phyloP scores from a whole-genome alignment of 129 eudicot species.

The Centaurea solstitialis region DNA sequence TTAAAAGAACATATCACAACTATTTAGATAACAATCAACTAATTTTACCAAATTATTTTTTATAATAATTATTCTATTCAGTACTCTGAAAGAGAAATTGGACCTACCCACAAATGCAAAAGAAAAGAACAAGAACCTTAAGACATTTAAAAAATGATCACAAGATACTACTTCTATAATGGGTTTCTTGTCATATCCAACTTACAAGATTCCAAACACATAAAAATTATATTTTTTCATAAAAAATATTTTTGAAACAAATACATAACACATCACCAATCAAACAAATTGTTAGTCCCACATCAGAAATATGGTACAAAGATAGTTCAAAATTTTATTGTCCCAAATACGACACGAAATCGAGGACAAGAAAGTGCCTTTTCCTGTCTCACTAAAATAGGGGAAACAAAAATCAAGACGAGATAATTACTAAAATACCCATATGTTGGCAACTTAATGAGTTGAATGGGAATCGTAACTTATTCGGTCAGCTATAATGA shows the following conservation, averaged over 20 bases:
- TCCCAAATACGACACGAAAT: not conserved
- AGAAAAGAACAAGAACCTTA: not conserved
- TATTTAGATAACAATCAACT: not conserved
- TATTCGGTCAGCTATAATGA: no score
- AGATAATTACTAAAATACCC: no score
- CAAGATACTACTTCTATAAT: slow-evolving; percentile 2
- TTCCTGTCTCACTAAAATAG: not conserved
- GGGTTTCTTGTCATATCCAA: slow-evolving; percentile 30
- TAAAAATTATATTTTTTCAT: not conserved
- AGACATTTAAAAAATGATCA: not conserved
- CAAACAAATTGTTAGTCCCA: no score
- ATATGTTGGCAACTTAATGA: no score
- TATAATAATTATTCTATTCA: not conserved
- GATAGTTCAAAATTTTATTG: not conserved
- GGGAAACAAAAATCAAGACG: not conserved
- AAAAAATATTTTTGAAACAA: not conserved
- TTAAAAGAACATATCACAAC: not conserved
- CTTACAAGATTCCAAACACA: slow-evolving; percentile 23
- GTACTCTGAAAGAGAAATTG: slow-evolving; percentile 2
- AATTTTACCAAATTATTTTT: not conserved
- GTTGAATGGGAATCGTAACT: no score
- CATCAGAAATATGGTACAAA: no score
- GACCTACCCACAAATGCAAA: slow-evolving; percentile 8
- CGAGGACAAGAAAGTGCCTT: no score
- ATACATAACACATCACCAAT: not conserved